Conservation (phyloP, 441 rosid species). For the Pelargonium myrrhifolium region DNA sequence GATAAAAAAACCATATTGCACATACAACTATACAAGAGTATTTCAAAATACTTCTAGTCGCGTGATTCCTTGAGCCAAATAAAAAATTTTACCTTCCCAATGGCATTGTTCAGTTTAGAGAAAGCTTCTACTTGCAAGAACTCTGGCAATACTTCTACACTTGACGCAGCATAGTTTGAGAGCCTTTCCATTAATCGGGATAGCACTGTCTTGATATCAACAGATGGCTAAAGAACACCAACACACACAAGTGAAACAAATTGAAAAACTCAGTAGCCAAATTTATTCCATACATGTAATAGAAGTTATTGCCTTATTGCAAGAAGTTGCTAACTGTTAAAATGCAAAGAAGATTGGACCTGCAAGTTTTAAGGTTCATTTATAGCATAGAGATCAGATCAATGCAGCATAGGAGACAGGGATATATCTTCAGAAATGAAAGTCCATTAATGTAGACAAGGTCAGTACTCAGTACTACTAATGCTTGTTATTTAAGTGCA, state of each 20-base stretch:
- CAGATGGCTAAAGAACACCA: slow-evolving; percentile 64
- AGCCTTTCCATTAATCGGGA: slow-evolving; percentile 97
- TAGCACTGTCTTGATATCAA: slow-evolving; percentile 92
- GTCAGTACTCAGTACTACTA: no score
- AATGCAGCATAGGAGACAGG: no score
- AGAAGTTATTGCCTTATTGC: background rate
- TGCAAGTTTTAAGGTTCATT: no score
- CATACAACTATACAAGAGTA: background rate
- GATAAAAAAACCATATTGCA: background rate
- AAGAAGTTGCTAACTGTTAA: background rate
- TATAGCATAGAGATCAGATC: no score
- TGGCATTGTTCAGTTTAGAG: slow-evolving; percentile 88
- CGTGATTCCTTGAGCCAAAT: slow-evolving; percentile 11
- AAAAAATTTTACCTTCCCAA: slow-evolving; percentile 64
- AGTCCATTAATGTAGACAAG: no score
- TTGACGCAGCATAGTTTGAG: slow-evolving; percentile 88
- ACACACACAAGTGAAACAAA: slow-evolving; percentile 6
- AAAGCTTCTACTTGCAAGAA: slow-evolving; percentile 98
- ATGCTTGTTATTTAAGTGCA: no score
- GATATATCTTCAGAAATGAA: no score
- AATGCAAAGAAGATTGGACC: background rate
- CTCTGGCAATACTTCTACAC: slow-evolving; percentile 79
- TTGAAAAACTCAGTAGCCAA: slow-evolving; percentile 15
- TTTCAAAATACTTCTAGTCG: background rate
- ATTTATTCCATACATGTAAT: background rate